phyloP scores from a whole-genome alignment of 148 eudicot genomes.

The Nepenthes gracilis region DNA sequence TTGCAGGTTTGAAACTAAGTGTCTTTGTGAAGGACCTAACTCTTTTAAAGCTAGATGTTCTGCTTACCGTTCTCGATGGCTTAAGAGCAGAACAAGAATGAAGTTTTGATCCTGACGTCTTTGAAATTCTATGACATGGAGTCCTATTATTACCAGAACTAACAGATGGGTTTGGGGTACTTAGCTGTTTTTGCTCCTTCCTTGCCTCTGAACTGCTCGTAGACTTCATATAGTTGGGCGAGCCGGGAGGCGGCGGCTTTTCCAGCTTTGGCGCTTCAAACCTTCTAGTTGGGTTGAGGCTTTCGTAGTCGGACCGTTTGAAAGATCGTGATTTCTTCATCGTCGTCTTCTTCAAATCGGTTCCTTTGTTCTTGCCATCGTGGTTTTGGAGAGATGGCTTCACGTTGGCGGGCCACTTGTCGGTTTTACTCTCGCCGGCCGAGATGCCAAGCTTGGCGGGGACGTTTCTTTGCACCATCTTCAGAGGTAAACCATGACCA shows the following conservation, averaged over 20 bases:
- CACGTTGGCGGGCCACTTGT: not conserved
- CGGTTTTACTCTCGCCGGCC: too few species aligned
- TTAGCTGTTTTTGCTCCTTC: slow-evolving; percentile 40
- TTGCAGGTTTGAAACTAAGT: slow-evolving; percentile 57
- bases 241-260: slow-evolving; percentile 19
- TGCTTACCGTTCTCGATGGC: too few species aligned
- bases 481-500: too few species aligned
- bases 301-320: slow-evolving; percentile 30
- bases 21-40: slow-evolving; percentile 46
- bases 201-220: slow-evolving; percentile 75
- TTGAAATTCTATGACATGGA: slow-evolving; percentile 17
- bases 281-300: slow-evolving; percentile 8
- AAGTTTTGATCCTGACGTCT: too few species aligned
- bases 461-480: too few species aligned
- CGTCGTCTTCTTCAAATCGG: slow-evolving; percentile 56
- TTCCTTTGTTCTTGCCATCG: slow-evolving; percentile 26
- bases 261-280: not conserved
- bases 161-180: slow-evolving; percentile 10
- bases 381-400: slow-evolving; percentile 30
- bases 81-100: too few species aligned
- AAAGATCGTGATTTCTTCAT: slow-evolving; percentile 46
- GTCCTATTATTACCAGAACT: not conserved
- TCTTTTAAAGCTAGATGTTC: slow-evolving; percentile 29
- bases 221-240: slow-evolving; percentile 83
- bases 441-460: too few species aligned